phyloP scores from a whole-genome alignment of 495 filamentous ascomycete genomes.

The Penicillium simplicissimum region DNA sequence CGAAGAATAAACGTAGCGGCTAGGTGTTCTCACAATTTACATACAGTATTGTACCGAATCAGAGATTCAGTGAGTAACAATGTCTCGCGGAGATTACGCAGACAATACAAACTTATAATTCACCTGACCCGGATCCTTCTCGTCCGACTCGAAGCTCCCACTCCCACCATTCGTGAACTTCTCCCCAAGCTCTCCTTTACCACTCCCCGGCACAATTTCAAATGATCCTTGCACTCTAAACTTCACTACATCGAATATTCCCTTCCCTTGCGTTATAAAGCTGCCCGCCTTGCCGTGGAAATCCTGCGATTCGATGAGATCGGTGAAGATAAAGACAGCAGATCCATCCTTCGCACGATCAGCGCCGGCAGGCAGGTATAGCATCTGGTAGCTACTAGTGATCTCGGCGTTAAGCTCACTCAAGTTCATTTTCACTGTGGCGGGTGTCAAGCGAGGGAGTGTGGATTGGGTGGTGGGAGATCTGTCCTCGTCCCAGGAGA shows the following conservation, averaged over 20 bases:
- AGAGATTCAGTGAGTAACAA: too few relatives aligned
- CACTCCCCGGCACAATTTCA: neutral
- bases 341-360: neutral
- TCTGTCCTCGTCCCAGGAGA: neutral
- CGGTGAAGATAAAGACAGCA: neutral
- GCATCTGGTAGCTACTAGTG: neutral
- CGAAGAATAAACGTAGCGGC: too few relatives aligned
- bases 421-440: neutral
- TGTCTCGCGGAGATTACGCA: neutral
- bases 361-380: neutral
- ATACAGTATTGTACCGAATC: too few relatives aligned
- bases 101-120: neutral
- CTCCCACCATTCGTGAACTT: neutral
- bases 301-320: neutral
- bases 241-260: neutral
- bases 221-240: neutral
- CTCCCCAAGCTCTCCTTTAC: neutral
- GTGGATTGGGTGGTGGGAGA: slow-evolving; percentile 1
- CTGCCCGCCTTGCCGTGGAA: neutral
- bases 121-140: neutral
- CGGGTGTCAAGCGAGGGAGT: neutral
- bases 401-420: neutral
- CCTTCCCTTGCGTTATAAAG: neutral
- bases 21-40: too few relatives aligned
- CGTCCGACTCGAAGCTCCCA: neutral